Percentiles rank a stretch among this genome's conserved stretches.
Evolutionary conservation across 495 filamentous ascomycete species (phyloP).

Genomic region (Neurospora pannonica): DNA sequence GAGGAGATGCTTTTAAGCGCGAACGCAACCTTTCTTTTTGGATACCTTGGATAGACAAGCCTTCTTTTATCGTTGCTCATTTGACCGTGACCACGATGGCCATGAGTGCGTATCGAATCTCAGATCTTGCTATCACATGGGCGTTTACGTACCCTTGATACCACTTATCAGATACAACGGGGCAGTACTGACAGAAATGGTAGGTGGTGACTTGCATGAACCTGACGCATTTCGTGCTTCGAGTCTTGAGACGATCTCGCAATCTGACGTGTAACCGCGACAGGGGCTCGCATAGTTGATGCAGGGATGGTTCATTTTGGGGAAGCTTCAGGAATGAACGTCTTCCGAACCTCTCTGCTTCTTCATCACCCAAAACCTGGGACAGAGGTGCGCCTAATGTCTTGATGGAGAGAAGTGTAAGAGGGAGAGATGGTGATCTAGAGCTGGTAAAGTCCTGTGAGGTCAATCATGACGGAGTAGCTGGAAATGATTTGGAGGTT

Average conservation of each 20-base stretch:
- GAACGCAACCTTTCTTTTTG: not conserved
- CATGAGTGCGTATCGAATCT: too few species aligned
- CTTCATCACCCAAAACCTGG: too few species aligned
- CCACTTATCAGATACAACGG: too few species aligned
- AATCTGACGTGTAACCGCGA: not conserved
- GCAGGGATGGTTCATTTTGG: not conserved
- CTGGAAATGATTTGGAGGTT: too few species aligned
- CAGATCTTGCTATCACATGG: not conserved
- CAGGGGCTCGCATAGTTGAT: not conserved
- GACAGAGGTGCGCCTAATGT: too few species aligned
- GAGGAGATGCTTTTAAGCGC: not conserved
- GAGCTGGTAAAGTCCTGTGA: too few species aligned
- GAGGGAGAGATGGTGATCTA: too few species aligned
- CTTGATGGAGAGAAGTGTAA: too few species aligned
- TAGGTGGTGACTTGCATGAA: not conserved
- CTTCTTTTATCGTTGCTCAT: not conserved
- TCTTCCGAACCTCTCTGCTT: too few species aligned
- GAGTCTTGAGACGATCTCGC: not conserved
- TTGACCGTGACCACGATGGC: not conserved
- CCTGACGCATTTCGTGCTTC: slow-evolving; percentile 3
- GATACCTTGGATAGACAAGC: not conserved
- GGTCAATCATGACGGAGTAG: too few species aligned
- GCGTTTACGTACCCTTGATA: not conserved
- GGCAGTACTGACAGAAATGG: too few species aligned
- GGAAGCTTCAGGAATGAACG: too few species aligned